These are phyloP conservation scores for Ustilago hordei DNA, from an alignment of 1,284 basidiomycete species.

Conservation along the genomic window DNA sequence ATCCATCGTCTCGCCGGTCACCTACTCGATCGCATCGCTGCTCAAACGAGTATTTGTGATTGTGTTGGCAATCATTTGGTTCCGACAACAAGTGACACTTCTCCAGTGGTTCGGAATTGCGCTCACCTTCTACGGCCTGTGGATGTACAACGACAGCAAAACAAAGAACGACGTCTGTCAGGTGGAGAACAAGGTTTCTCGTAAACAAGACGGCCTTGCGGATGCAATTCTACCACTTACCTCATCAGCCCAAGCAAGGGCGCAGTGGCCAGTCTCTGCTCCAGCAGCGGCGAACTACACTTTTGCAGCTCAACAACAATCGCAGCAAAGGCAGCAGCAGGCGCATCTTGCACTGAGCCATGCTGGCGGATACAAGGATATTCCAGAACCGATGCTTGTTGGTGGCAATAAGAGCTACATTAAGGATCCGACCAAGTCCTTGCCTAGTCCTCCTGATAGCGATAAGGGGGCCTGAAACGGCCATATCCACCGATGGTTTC, in stretches of 20 bases:
- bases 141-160: constrained; percentile 94
- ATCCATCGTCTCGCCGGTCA: constrained; percentile 94
- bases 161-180: constrained; percentile 44
- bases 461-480: constrained; percentile 27
- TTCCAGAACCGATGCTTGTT: constrained; percentile 16
- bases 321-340: constrained; percentile 1
- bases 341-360: constrained; percentile 6
- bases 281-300: background rate
- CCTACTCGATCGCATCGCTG: constrained; percentile 96
- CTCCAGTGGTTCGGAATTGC: constrained; percentile 86
- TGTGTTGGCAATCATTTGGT: constrained; percentile 97
- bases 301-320: constrained; percentile 4
- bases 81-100: constrained; percentile 85
- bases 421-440: constrained; percentile 39
- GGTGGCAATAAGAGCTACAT: constrained; percentile 33
- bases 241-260: background rate
- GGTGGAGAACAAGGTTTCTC: constrained; percentile 24
- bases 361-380: constrained; percentile 38
- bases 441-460: constrained; percentile 49
- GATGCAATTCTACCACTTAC: constrained; percentile 18
- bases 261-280: background rate
- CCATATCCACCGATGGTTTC: background rate
- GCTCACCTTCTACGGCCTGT: constrained; percentile 89
- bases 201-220: constrained; percentile 12
- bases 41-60: constrained; percentile 99